These are phyloP conservation scores for Dunaliella salina DNA, from an alignment of 163 green algal species.

Conservation along the genomic window DNA sequence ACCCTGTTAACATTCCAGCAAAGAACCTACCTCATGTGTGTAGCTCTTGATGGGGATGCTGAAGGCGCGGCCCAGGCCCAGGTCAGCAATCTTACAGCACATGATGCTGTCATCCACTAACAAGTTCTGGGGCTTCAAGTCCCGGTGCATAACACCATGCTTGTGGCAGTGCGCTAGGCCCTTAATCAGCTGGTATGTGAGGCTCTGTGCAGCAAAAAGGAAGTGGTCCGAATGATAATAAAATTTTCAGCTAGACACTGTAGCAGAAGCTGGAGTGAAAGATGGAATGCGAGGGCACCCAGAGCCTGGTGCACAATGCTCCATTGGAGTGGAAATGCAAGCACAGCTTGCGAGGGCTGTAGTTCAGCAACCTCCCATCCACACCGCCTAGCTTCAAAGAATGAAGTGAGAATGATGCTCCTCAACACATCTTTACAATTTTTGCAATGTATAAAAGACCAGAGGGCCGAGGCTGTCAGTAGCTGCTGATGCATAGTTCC, in stretches of 20 bases:
- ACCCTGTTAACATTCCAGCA: too few relatives aligned
- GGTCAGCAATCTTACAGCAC: constrained; percentile 93
- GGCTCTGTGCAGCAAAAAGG: constrained; percentile 62
- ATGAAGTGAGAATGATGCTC: too few relatives aligned
- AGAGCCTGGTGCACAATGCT: too few relatives aligned
- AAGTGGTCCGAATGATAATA: neutral
- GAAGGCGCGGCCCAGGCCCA: constrained; percentile 92
- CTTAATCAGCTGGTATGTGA: constrained; percentile 98
- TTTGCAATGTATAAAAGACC: too few relatives aligned
- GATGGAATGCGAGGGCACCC: too few relatives aligned
- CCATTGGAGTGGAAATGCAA: too few relatives aligned
- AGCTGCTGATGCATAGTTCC: too few relatives aligned
- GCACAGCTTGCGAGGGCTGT: too few relatives aligned
- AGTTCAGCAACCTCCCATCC: too few relatives aligned
- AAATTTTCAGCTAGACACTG: neutral
- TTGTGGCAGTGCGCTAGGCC: constrained; percentile 93
- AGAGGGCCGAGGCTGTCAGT: too few relatives aligned
- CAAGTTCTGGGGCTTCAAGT: constrained; percentile 98
- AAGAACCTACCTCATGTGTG: constrained; percentile 84
- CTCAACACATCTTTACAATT: too few relatives aligned
- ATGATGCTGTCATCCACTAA: constrained; percentile 88
- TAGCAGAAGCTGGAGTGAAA: neutral
- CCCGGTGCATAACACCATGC: constrained; percentile 74
- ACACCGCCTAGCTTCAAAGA: too few relatives aligned
- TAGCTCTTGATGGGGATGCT: constrained; percentile 96